Evolutionary conservation across 495 filamentous ascomycete species (phyloP), one percentile per base, ranked within the genome.

Genomic region (Friedmanniomyces endolithicus): DNA sequence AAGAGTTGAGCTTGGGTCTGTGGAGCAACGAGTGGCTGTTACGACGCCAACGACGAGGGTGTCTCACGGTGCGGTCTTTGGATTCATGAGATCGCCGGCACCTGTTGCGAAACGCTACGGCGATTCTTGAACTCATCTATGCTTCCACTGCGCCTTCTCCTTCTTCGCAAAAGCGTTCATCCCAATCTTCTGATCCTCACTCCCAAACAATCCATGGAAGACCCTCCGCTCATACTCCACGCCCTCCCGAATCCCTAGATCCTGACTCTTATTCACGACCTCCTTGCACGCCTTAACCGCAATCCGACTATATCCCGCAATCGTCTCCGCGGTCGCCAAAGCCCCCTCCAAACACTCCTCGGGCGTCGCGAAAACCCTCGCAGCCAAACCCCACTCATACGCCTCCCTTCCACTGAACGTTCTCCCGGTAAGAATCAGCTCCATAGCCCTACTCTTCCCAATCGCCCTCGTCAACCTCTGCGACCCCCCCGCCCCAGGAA

Each of bases 101-200:
- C n/a, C n/a, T n/a, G n/a, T n/a, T n/a, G n/a, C n/a, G n/a, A n/a
- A n/a, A n/a, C n/a, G n/a, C n/a, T n/a, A n/a, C n/a, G n/a, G 23
- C 16, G 45, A 24, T 25, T 19, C 27, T 3, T 25, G 9, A 24
- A 14, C 20, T 40, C 41, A 96, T 67, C 90, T 80, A 66, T 96
- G 69, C 23, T 76, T 81, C 92, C 92, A 98, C 68, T 94, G 79
- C 0, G 92, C 73, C 76, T 94, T 90, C 74, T 86, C 80, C 82
- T 95, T 96, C 73, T 92, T 85, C 0, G 83, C 83, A 72, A 98
- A 98, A 16, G 92, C 92, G 64, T 77, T 82, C 90, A 97, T 97
- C 12, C 83, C 92, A 70, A 95, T 86, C 77, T 96, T 98, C 73
- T 97, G 92, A 68, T 98, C 92, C 74, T 84, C 75, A 53, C 83